Evolutionary conservation across 805 yeast genomes (phyloP), one percentile per base, ranked within the genome.

Genomic region (Priceomyces medius): DNA sequence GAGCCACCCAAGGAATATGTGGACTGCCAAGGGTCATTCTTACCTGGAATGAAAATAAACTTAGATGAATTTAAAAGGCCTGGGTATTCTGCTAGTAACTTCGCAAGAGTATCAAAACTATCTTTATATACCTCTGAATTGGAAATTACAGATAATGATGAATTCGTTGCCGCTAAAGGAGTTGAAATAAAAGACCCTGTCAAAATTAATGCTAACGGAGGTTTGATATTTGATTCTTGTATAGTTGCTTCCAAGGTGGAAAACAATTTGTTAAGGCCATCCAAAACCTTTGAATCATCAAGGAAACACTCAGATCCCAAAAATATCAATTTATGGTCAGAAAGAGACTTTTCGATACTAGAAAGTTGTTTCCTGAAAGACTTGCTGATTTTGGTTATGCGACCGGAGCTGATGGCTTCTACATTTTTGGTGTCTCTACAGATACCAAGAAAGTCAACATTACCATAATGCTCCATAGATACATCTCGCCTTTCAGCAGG

Each of bases 21-120:
- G 1, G 93, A 78, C 26, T 82, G 81, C 97, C 98, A 93, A 0
- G 97, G 97, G 63, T 93, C 99, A 50, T 88, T 85, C 31, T 80
- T 79, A 1, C 99, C 98, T 0, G 98, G 97, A 1, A 91, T 68
- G 44, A 93, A 77, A 1, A 88, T 64, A 20, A 93, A 61, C 38
- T 83, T 80, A 20, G 85, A 73, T 5, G 64, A 56, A 6, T 65
- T 55, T 10, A 80, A 64, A 5, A 88, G 61, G 3, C 59, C 56
- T 0, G 88, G 85, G 50, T 68, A 85, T 36, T 74, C 70, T 7
- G 82, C 75, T 14, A 93, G 55, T 2, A 88, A 53, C 2, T 72
- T 68, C 0, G 95, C 91, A 12, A 93, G 68, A 2, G 79, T 68
- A 53, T 90, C 96, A 63, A 93, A 90, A 19, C 77, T 65, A 28